These are phyloP conservation scores for Triticum aestivum DNA, from an alignment of 176 grass and related monocot species.

Conservation along the genomic window IWGSC_CS_RefSeq_v2.1 NC_057799.1:566980880-566981379, in stretches of 20 bases:
- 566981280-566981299: not conserved
- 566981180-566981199: conserved; percentile 90
- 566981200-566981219: conserved; percentile 98
- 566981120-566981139: conserved; percentile 18
- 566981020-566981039: not conserved
- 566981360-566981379: conserved; percentile 67
- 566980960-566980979: not conserved
- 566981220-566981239: conserved; percentile 63
- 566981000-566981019: not conserved
- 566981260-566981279: not conserved
- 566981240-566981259: not conserved
- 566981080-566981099: not conserved
- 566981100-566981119: conserved; percentile 8
- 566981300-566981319: conserved; percentile 53
- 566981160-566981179: conserved; percentile 79
- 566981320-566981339: conserved; percentile 98
- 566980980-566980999: not conserved
- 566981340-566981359: conserved; percentile 97
- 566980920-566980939: not conserved
- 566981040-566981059: not conserved
- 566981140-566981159: conserved; percentile 68
- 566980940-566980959: not conserved
- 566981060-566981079: not conserved
- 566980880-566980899: not conserved
- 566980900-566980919: not conserved